Percentiles rank a stretch among this genome's conserved stretches.
Conservation (phyloP, 2,329 filamentous ascomycete genomes). For the Colletotrichum siamense region DNA sequence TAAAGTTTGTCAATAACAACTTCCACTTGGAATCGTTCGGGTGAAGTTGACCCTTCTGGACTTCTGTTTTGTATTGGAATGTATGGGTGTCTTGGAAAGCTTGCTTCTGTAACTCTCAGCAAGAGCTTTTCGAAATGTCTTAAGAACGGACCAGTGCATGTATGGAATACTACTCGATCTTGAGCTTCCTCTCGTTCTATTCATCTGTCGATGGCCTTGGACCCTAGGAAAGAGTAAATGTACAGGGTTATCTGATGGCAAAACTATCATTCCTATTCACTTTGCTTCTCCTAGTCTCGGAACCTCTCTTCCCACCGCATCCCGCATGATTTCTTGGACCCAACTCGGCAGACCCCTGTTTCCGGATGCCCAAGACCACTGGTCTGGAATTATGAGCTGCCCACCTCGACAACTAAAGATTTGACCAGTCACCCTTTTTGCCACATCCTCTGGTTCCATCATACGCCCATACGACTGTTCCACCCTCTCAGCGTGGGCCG, state of each 20-base stretch:
- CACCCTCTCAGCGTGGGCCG: constrained; percentile 22
- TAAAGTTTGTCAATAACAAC: not conserved
- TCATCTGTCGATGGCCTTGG: not conserved
- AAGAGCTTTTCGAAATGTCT: not conserved
- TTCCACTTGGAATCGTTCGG: not conserved
- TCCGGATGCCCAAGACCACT: constrained; percentile 26
- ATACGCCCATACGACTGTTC: constrained; percentile 32
- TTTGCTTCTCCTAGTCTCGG: not conserved
- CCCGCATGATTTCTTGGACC: constrained; percentile 37
- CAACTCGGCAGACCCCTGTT: constrained; percentile 48
- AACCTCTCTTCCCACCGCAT: constrained; percentile 25
- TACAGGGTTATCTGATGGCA: not conserved
- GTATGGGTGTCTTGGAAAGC: not conserved
- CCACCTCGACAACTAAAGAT: constrained; percentile 53
- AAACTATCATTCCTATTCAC: not conserved
- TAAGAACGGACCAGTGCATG: not conserved
- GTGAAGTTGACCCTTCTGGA: not conserved
- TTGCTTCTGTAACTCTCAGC: not conserved
- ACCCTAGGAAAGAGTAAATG: rapidly evolving
- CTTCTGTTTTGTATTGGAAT: not conserved
- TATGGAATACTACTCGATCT: not conserved
- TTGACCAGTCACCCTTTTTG: constrained; percentile 53
- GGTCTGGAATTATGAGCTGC: constrained; percentile 49
- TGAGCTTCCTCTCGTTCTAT: not conserved
- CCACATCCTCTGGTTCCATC: constrained; percentile 45